Evolutionary conservation across 495 filamentous ascomycete genomes (phyloP), one percentile per base, ranked within the genome.

Genomic region (Lichina pygmaea): DNA sequence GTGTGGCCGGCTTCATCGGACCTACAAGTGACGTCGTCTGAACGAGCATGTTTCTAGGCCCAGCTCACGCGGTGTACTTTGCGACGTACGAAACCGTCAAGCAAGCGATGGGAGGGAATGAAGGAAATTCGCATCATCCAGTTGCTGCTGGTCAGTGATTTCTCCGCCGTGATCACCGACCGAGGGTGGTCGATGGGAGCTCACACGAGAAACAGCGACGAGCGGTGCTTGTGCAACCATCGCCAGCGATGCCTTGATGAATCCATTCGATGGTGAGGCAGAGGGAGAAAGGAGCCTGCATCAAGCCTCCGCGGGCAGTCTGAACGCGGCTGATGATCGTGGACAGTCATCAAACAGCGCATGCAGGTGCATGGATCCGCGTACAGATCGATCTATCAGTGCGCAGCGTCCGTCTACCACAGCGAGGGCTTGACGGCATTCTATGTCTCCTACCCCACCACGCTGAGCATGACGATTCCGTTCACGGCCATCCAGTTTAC

Each of bases 321-420:
- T 10, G 24, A 24, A 24, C 4, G 24, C 4, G 4, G 24, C 24
- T 24, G 24, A 11, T 39, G 36, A 39, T 11, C 10, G 42, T 13
- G 17, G 16, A 17, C 53, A 93, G 89, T 99, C 33, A 89, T 99
- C 66, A 99, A 99, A 62, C 89, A 99, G 59, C 79, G 89, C 43
- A 99, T 99, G 89, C 89, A 99, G 57, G 78, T 99, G 46, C 83
- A 93, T 51, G 77, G 86, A 49, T 95, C 91, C n/a, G 69, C 76
- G 39, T 91, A 94, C 62, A 77, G 73, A 53, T 81, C 75, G 8
- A 73, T 94, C 57, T 53, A 63, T 37, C 77, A 93, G 56, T 99
- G 89, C 66, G 84, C 85, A 33, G 71, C 66, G 55, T 72, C 78
- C 43, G 76, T 95, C 44, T 94, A 93, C 64, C 72, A 66, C 50